Base-by-base conservation (phyloP, 179 eudicot genomes). In the Heliamphora ciliata region DNA sequence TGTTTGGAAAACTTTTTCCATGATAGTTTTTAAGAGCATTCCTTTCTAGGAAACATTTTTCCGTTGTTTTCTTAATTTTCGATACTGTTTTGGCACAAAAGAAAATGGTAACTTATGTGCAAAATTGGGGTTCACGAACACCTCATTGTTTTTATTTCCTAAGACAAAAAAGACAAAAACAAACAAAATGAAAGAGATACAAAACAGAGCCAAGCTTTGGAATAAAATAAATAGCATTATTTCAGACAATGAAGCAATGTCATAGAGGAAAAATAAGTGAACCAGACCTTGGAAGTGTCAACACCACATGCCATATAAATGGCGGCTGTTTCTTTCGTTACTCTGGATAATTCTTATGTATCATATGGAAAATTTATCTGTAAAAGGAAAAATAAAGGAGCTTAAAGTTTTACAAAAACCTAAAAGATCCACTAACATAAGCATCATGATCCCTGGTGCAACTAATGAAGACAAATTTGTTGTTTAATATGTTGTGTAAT, bases 281-380 rank as follows among this genome's bases (percentile, higher is more conserved):
- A 77, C 6, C 80, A 76, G 69, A 96, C 99, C 98, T 94, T 94
- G 80, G 97, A 89, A 51, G 92, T 85, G 80, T 97, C 97, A 60
- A 97, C 84, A 40, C 99, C 99, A 82, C 99, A 94, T 50, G 99
- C 97, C 89, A 96, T 83, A 85, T 94, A 97, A 82, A 91, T 86
- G 56, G 99, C 99, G 61, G 98, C 97, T 54, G 97, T 94, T 80
- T 92, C 97, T 91, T 85, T 91, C 64, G 99, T 94, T 69, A 93
- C 92, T 89, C 86, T 92, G 13, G 94, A 89, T 83, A 96, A 87
- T 82, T 94, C 90, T 76, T 85, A 89, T 81, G 93, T 48, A 66
- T 96, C 99, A 87, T 94, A 92, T 4, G 98, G 98, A 83, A 91
- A 86, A 18, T 98, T 96, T 88, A 96, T 94, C 99, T 96, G 93